Conservation (phyloP, 805 yeast species). For the Saccharomycopsis olivae region DNA sequence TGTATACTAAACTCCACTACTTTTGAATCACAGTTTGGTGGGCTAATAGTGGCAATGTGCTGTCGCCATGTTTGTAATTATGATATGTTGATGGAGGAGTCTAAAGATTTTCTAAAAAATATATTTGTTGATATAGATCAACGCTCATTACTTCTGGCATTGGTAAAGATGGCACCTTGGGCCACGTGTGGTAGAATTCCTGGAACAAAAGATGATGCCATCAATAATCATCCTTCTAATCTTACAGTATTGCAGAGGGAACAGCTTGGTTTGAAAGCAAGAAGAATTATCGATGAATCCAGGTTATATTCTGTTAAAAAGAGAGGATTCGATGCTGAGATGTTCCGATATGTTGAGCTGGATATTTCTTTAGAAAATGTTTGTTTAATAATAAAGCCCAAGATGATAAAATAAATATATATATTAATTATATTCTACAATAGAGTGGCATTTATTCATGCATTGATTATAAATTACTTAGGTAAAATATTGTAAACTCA, state of each 20-base stretch:
- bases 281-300: conserved; percentile 68
- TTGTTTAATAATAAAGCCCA: conserved; percentile 28
- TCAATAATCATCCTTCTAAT: conserved; percentile 35
- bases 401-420: too few relatives aligned
- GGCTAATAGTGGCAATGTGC: conserved; percentile 81
- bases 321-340: conserved; percentile 32
- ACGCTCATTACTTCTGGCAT: too few relatives aligned
- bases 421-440: too few relatives aligned
- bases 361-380: conserved; percentile 64
- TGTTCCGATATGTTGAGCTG: conserved; percentile 48
- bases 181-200: conserved; percentile 65
- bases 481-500: too few relatives aligned
- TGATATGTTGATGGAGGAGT: conserved; percentile 39
- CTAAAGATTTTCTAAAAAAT: conserved; percentile 26
- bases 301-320: conserved; percentile 39
- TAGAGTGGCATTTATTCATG: too few relatives aligned
- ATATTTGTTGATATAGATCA: conserved; percentile 40
- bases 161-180: conserved; percentile 81
- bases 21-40: conserved; percentile 27
- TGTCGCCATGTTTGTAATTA: conserved; percentile 78
- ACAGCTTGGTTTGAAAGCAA: conserved; percentile 51
- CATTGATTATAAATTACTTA: too few relatives aligned
- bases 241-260: conserved; percentile 40
- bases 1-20: conserved; percentile 39
- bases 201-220: conserved; percentile 29